Base-by-base conservation (phyloP, 2,329 filamentous ascomycete genomes). In the Camptophora hylomeconis region DNA sequence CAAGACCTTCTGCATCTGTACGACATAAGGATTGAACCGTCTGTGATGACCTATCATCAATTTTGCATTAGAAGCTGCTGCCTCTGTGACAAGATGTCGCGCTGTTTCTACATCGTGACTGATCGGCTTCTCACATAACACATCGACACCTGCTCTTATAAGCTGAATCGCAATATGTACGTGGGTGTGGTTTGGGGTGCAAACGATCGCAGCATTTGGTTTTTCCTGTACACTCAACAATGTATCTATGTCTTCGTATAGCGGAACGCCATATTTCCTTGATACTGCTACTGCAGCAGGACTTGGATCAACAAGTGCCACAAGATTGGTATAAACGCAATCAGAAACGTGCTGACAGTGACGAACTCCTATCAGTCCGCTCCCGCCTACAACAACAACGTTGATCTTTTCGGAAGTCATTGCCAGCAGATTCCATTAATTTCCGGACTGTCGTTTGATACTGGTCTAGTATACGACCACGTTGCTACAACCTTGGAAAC, bases 61-160 rank as follows among this genome's bases (percentile, higher is more conserved):
- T 10, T 31, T 20, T 6, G 33, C 30, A 9, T 21, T 20, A 5
- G 12, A 10, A 12, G 33, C 17, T n/a, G 13, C 5, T 8, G 33
- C 33, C 6, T 17, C 15, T 4, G 13, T 4, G n/a, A 39, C 18
- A 3, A 39, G 30, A 5, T 11, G 5, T 3, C 13, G 2, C 9
- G 20, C 36, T 20, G 14, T 24, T 18, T n/a, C 17, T 7, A 28
- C 20, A 11, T 32, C 24, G 17, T 13, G 25, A 12, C 24, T 31
- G 5, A 41, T 18, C 10, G 38, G 38, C 29, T 41, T 41, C 28
- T 41, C 36, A 11, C 32, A 24, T n/a, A 40, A 20, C n/a, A 40
- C 20, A n/a, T 35, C 17, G 8, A 40, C 12, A 11, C 33, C 36
- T 7, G 27, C 28, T 11, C 14, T 6, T 9, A 30, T 30, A n/a